Evolutionary conservation across 192 early-diverging fungal genomes (phyloP), one percentile per base, ranked within the genome.

Genomic region (Backusella tuberculispora): DNA sequence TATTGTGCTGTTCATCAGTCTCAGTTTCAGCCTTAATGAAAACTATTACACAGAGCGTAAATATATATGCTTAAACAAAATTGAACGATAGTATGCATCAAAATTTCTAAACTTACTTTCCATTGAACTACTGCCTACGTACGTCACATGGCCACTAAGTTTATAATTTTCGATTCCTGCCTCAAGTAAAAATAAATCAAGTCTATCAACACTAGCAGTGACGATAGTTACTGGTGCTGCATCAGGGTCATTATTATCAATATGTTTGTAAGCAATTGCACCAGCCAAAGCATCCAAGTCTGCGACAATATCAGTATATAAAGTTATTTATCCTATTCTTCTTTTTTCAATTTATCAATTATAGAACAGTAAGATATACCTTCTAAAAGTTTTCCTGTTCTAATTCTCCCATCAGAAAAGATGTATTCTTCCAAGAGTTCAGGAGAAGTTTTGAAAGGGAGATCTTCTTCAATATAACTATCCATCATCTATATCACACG

Each of bases 81-180:
- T 14, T 42, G 17, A 14, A 34, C 14, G 29, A 9, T 47, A 75
- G 13, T 13, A 60, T 46, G 38, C 6, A 38, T 4, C 26, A 56
- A 71, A 17, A 38, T 10, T 42, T 63, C 5, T 14, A n/a, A 21
- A 71, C 77, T 65, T 74, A 86, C 85, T 83, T 84, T 97, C 96
- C 95, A 98, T 94, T n/a, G 95, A 96, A 75, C 94, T 96, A 53
- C 84, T 87, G n/a, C 96, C 96, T 4, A 94, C 94, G 76, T 90
- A 94, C 0, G 93, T 92, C 26, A 96, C 95, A 69, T 91, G 91
- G 13, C 95, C 96, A 48, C 86, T 86, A 43, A 98, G 83, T n/a
- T 90, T 85, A 46, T 95, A 84, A 79, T 98, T 94, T 66, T 91
- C 86, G 7, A 88, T 75, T 26, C 53, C 53, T 9, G 88, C 83